Conservation (phyloP, 2,329 filamentous ascomycete genomes). For the Parastagonospora avenae region DNA sequence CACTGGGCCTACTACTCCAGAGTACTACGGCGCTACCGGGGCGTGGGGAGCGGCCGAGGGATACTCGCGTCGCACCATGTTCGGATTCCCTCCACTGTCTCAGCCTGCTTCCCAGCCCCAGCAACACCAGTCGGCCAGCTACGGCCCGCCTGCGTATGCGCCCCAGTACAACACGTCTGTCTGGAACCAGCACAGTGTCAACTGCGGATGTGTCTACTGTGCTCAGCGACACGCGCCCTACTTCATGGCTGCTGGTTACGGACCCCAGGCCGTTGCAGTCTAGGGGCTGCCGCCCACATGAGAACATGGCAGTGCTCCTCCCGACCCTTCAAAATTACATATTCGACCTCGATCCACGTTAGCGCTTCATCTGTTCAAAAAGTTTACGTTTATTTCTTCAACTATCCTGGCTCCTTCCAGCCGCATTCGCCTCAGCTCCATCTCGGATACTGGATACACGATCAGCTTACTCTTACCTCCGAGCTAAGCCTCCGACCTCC, state of each 20-base stretch:
- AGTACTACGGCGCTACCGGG: slow-evolving; percentile 55
- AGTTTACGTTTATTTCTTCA: slow-evolving; percentile 30
- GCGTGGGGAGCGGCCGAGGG: slow-evolving; percentile 55
- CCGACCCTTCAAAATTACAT: slow-evolving; percentile 24
- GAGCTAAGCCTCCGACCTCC: slow-evolving; percentile 20
- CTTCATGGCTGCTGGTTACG: slow-evolving; percentile 47
- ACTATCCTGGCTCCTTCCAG: slow-evolving; percentile 8
- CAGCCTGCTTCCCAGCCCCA: slow-evolving; percentile 50
- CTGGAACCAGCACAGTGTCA: slow-evolving; percentile 46
- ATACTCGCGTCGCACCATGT: slow-evolving; percentile 50
- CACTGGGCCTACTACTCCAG: slow-evolving; percentile 60
- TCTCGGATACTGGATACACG: slow-evolving; percentile 23
- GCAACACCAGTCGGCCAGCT: slow-evolving; percentile 40
- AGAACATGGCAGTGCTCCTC: not conserved
- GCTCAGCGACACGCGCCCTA: slow-evolving; percentile 45
- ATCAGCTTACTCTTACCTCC: slow-evolving; percentile 23
- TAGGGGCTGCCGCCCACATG: slow-evolving; percentile 10
- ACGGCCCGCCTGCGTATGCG: slow-evolving; percentile 40
- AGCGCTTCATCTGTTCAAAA: slow-evolving; percentile 44
- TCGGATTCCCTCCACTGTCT: slow-evolving; percentile 46
- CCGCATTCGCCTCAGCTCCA: slow-evolving; percentile 14
- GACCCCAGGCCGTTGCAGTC: slow-evolving; percentile 46
- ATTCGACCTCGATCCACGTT: slow-evolving; percentile 30
- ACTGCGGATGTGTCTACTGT: slow-evolving; percentile 47
- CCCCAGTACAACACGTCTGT: slow-evolving; percentile 43